phyloP scores from a whole-genome alignment of 1,284 basidiomycete species.

The Moniliophthora roreri region DNA sequence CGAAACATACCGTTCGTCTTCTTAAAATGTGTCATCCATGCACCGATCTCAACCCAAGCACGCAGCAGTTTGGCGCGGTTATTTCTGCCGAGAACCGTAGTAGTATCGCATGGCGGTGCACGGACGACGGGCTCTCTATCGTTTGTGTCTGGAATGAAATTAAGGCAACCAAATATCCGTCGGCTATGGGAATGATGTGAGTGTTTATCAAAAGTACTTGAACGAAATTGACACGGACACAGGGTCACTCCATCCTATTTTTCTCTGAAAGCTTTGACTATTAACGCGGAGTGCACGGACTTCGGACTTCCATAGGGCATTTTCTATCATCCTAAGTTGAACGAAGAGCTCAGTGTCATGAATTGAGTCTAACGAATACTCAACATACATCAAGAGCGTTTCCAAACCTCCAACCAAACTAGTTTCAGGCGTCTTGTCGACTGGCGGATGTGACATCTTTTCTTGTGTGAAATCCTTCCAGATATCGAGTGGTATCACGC shows the following conservation, averaged over 20 bases:
- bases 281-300: slow-evolving; percentile 52
- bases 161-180: slow-evolving; percentile 58
- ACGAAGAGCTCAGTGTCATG: slow-evolving; percentile 13
- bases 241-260: slow-evolving; percentile 63
- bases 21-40: slow-evolving; percentile 62
- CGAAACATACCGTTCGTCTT: slow-evolving; percentile 45
- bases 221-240: slow-evolving; percentile 44
- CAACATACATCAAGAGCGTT: slow-evolving; percentile 58
- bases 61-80: slow-evolving; percentile 64
- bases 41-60: slow-evolving; percentile 72
- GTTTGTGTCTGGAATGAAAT: slow-evolving; percentile 47
- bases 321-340: slow-evolving; percentile 60
- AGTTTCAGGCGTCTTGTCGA: slow-evolving; percentile 45
- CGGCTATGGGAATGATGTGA: slow-evolving; percentile 29
- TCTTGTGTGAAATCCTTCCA: slow-evolving; percentile 45
- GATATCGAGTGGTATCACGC: slow-evolving; percentile 60
- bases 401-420: slow-evolving; percentile 59
- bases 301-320: slow-evolving; percentile 72
- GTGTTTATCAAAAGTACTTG: slow-evolving; percentile 16
- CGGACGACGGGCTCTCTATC: slow-evolving; percentile 42
- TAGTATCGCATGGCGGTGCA: slow-evolving; percentile 52
- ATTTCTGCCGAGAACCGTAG: slow-evolving; percentile 38
- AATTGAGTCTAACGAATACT: slow-evolving; percentile 4
- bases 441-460: slow-evolving; percentile 40
- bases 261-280: slow-evolving; percentile 55